A percentile compares a stretch with the other conserved stretches of the same genome.
Evolutionary conservation across 2,329 filamentous ascomycete species (phyloP).

Genomic region (Talaromyces atroroseus): DNA sequence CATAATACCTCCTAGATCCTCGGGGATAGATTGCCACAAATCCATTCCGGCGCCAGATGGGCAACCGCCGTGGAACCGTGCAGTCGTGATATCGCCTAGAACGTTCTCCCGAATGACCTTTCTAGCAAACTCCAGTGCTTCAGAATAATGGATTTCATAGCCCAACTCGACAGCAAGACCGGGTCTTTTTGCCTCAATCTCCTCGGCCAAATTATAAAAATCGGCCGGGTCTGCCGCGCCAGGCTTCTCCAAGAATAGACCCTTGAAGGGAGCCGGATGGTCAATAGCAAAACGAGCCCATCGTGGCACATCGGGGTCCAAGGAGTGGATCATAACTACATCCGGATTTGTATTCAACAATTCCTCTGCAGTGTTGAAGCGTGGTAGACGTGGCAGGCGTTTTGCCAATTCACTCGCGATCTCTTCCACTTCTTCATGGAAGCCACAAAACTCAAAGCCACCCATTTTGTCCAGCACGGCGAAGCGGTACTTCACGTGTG

Average conservation of each 20-base stretch:
- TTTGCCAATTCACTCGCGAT: slow-evolving; percentile 14
- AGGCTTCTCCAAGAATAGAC: slow-evolving; percentile 17
- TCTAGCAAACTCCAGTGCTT: slow-evolving; percentile 15
- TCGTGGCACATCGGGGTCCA: slow-evolving; percentile 17
- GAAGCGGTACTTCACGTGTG: slow-evolving; percentile 18
- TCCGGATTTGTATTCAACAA: slow-evolving; percentile 17
- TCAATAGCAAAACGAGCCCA: slow-evolving; percentile 17
- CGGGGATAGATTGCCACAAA: slow-evolving; percentile 16
- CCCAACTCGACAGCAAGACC: slow-evolving; percentile 15
- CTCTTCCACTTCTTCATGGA: slow-evolving; percentile 15
- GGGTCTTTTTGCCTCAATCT: slow-evolving; percentile 13
- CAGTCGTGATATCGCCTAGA: slow-evolving; percentile 17
- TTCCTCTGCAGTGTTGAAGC: slow-evolving; percentile 11
- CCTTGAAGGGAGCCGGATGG: slow-evolving; percentile 16
- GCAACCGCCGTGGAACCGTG: slow-evolving; percentile 19
- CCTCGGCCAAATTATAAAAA: slow-evolving; percentile 15
- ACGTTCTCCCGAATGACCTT: slow-evolving; percentile 15
- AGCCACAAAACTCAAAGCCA: slow-evolving; percentile 17
- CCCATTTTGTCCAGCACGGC: slow-evolving; percentile 17
- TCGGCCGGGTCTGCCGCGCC: slow-evolving; percentile 16
- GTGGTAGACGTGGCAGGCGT: slow-evolving; percentile 15
- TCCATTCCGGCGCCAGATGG: slow-evolving; percentile 17
- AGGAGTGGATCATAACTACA: slow-evolving; percentile 17
- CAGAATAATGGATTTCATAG: slow-evolving; percentile 18
- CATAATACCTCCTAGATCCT: slow-evolving; percentile 14